Evolutionary conservation across 2,329 filamentous ascomycete species (phyloP), one percentile per base, ranked within the genome.

Genomic region (Chaetomium olivaceum): DNA sequence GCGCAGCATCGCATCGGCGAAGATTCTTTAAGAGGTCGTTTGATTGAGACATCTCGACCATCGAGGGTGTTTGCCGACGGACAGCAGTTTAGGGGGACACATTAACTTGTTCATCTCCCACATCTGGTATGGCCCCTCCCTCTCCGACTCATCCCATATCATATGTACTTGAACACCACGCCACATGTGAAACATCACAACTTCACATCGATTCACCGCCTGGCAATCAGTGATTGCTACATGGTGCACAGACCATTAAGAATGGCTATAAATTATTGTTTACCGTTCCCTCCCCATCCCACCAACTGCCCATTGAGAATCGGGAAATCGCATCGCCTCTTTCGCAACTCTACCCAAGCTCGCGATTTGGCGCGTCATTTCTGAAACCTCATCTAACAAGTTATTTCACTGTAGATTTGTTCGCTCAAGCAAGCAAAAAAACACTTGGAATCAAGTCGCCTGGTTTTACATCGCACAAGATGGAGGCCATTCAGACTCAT

Each of bases 41-140:
- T 67, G 71, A 69, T 76, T 70, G 71, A 74, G 70, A 75, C 69
- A 76, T 76, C 74, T 71, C 71, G 72, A 72, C 74, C 71, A 68
- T 67, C 69, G 68, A 71, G 74, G 61, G 65, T 66, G 67, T 60
- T 66, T 67, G 70, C 63, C 54, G 61, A 58, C 66, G 76, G 76
- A 76, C 79, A 79, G 74, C 68, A 69, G 71, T 76, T 80, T 79
- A 81, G 82, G 92, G 92, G 91, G 93, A 96, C 90, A 93, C 93
- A 96, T 97, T 97, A 80, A 89, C 79, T 97, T 96, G 93, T 96
- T 92, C 83, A 91, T 96, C 93, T 96, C 92, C 91, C 87, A 80
- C 86, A 85, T 78, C 86, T 82, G 85, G 87, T 89, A 88, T 79
- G 83, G 65, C 61, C 62, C 64, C 55, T 25, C 23, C 23, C 14